Base-by-base conservation (phyloP, 257 asterid species). In the Striga asiatica region DNA sequence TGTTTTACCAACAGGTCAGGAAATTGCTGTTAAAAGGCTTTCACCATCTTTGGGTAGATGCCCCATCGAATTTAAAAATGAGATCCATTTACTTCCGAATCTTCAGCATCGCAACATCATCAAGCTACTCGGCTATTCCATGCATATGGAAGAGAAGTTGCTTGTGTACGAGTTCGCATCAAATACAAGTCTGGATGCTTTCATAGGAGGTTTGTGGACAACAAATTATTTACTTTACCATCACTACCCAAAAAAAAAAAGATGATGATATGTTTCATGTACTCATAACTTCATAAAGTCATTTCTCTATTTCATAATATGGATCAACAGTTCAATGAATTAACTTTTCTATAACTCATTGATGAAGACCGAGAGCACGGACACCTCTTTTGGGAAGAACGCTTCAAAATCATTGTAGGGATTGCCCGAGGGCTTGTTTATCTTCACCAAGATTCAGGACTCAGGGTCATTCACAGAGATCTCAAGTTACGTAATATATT, bases 111-210 rank as follows among this genome's bases (percentile, higher is more conserved):
- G 39, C 18, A 67, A 67, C 55, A 25, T 67, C 47, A 46, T 67
- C 28, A 46, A 48, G 22, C 54, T 67, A 53, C 64, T 47, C 17
- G 73, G 73, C 8, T 60, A 60, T 47, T 60, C 64, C 73, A 34
- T 21, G 21, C 19, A 18, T 5, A 9, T 21, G 28, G 63, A 34
- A 32, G 66, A 58, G 21, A 12, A n/a, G 12, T 14, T 43, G 14
- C 38, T 67, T 10, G 38, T 60, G 4, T 47, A 60, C 38, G 72
- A 67, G 52, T 67, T 52, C 67, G 60, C 34, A 58, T 51, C 7
- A 54, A 64, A 64, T 29, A n/a, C 14, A 45, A 43, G 56, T 29
- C 50, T 64, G 46, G 1, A 31, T 54, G 18, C 35, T 52, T 35
- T 49, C 25, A 24, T 49, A 49, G 14, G 3, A 22, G 55, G 55